Evolutionary conservation across 2,329 filamentous ascomycete genomes (phyloP).

Genomic region (Claviceps pusilla): DNA sequence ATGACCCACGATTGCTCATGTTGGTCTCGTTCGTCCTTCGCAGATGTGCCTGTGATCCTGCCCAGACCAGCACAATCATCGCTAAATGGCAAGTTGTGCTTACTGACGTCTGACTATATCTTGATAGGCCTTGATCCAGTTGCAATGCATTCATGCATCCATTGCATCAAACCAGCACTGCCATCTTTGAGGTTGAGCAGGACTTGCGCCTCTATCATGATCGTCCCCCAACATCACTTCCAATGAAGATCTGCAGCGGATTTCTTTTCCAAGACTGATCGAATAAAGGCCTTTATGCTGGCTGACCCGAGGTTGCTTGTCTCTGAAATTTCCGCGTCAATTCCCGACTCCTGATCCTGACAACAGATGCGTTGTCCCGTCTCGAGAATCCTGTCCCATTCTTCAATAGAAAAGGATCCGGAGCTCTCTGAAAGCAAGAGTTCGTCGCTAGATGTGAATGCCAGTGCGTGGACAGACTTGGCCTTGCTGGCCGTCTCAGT

Average conservation of each 20-base stretch:
- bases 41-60: no score
- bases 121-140: no score
- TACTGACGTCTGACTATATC: no score
- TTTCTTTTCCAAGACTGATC: constrained; percentile 44
- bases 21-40: no score
- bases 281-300: constrained; percentile 44
- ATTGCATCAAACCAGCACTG: not conserved
- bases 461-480: constrained; percentile 65
- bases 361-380: constrained; percentile 53
- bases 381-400: constrained; percentile 59
- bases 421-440: constrained; percentile 69
- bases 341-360: constrained; percentile 20
- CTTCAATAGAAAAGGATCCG: constrained; percentile 57
- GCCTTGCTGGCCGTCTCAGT: constrained; percentile 46
- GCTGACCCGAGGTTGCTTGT: constrained; percentile 23
- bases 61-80: no score
- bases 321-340: constrained; percentile 32
- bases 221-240: constrained; percentile 27
- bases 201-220: not conserved
- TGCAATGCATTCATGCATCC: not conserved
- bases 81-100: no score
- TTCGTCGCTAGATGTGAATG: constrained; percentile 59
- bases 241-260: constrained; percentile 39
- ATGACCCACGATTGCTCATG: no score
- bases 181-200: not conserved